phyloP scores from a whole-genome alignment of 2,329 filamentous ascomycete genomes.

The Beauveria sp. region DNA sequence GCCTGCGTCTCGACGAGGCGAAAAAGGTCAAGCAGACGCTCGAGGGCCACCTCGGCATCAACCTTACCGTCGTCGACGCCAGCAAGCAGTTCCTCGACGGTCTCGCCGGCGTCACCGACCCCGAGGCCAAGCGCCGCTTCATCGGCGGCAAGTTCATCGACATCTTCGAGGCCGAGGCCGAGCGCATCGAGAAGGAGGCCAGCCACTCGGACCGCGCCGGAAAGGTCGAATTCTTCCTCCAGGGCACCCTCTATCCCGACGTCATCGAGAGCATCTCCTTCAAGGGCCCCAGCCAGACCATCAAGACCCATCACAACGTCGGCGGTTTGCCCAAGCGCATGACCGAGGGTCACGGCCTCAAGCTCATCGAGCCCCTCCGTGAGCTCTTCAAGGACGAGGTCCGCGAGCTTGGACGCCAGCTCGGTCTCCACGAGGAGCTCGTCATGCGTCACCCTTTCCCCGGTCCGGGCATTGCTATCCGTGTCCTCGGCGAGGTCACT shows the following conservation, averaged over 20 bases:
- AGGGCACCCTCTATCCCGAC: conserved; percentile 66
- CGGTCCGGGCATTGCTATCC: conserved; percentile 58
- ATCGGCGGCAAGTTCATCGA: conserved; percentile 63
- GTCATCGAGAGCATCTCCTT: conserved; percentile 36
- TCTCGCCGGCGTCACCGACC: conserved; percentile 67
- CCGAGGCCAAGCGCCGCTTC: conserved; percentile 85
- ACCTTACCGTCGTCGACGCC: conserved; percentile 80
- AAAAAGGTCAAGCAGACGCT: conserved; percentile 74
- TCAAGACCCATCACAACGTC: conserved; percentile 56
- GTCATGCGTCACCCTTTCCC: conserved; percentile 24
- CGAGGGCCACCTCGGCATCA: conserved; percentile 73
- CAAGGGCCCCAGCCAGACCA: conserved; percentile 42
- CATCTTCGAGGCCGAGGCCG: conserved; percentile 72
- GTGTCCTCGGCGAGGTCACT: conserved; percentile 80
- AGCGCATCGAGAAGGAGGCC: conserved; percentile 61
- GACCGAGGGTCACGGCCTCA: conserved; percentile 41
- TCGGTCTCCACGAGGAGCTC: conserved; percentile 26
- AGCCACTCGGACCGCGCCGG: conserved; percentile 60
- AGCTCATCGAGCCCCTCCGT: conserved; percentile 71
- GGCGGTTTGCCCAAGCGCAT: conserved; percentile 56
- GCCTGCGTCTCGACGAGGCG: conserved; percentile 79
- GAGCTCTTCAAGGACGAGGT: conserved; percentile 81
- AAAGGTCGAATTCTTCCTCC: conserved; percentile 77
- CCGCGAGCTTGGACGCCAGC: conserved; percentile 22
- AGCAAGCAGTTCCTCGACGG: conserved; percentile 67